Evolutionary conservation across 78 protist genomes (phyloP).

Genomic region (Dictyostelium capitatum): DNA sequence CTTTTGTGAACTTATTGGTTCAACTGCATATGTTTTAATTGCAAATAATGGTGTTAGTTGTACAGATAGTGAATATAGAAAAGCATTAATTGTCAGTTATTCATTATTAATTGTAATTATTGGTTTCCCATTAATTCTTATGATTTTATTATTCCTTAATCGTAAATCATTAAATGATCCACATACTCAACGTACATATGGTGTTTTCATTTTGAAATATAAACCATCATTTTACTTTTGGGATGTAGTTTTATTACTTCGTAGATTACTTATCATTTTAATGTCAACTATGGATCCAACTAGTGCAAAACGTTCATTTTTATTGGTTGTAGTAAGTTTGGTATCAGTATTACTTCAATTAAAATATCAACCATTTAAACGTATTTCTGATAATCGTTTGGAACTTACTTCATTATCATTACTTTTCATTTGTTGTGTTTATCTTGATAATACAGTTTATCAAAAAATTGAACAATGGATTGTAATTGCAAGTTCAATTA

Average conservation of each 20-base stretch:
- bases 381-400: slow-evolving; percentile 21
- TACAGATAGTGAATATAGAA: neutral
- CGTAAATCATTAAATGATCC: neutral
- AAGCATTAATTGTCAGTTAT: slow-evolving; percentile 18
- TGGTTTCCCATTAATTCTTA: slow-evolving; percentile 29
- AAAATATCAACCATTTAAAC: slow-evolving; percentile 30
- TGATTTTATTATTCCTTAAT: slow-evolving; percentile 8
- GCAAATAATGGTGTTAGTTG: slow-evolving; percentile 13
- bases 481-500: slow-evolving; percentile 8
- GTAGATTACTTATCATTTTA: slow-evolving; percentile 37
- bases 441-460: slow-evolving; percentile 10
- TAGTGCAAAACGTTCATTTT: neutral
- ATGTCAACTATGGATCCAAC: slow-evolving; percentile 46
- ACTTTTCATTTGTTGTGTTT: slow-evolving; percentile 37
- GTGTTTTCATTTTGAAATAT: slow-evolving; percentile 55
- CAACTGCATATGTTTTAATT: neutral
- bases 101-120: neutral
- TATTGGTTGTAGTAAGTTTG: slow-evolving; percentile 6
- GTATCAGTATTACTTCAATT: slow-evolving; percentile 28
- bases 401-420: slow-evolving; percentile 36
- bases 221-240: slow-evolving; percentile 39
- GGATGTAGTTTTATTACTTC: slow-evolving; percentile 51
- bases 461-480: slow-evolving; percentile 25
- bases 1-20: slow-evolving; percentile 35
- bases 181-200: slow-evolving; percentile 16